These are phyloP conservation scores for Phragmites australis DNA, from an alignment of 176 grass and related monocot species.

Conservation along the genomic window DNA sequence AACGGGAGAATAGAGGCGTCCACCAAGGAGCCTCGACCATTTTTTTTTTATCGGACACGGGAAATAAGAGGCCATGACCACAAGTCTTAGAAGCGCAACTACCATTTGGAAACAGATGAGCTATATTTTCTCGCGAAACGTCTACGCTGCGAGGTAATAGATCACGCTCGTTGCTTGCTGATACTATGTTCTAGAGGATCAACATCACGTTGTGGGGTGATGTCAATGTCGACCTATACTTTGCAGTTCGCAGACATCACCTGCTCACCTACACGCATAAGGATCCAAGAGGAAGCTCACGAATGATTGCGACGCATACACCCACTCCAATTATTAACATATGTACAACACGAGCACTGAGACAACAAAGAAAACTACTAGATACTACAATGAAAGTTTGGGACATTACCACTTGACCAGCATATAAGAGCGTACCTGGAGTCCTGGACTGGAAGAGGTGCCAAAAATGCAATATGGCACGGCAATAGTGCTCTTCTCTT, in stretches of 20 bases:
- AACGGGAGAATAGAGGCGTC: too few species aligned
- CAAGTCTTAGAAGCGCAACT: too few species aligned
- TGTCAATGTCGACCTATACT: conserved; percentile 7
- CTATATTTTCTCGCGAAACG: not conserved
- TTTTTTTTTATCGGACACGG: too few species aligned
- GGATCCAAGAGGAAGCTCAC: conserved; percentile 26
- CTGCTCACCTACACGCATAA: conserved; percentile 21
- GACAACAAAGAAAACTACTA: not conserved
- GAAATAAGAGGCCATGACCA: too few species aligned
- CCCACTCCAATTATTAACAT: conserved; percentile 6
- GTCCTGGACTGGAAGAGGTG: too few species aligned
- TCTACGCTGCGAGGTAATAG: not conserved
- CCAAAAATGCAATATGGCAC: too few species aligned
- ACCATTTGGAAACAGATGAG: too few species aligned
- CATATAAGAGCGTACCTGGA: too few species aligned
- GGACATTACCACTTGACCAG: too few species aligned
- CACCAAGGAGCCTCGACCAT: too few species aligned
- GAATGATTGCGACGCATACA: not conserved
- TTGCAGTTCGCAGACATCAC: conserved; percentile 23
- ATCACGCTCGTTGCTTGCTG: not conserved
- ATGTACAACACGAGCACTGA: not conserved
- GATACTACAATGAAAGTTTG: too few species aligned
- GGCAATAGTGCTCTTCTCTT: too few species aligned
- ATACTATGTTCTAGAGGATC: not conserved
- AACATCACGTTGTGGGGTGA: not conserved